Evolutionary conservation across 2,329 filamentous ascomycete species (phyloP).

Genomic region (Fusarium hostae): DNA sequence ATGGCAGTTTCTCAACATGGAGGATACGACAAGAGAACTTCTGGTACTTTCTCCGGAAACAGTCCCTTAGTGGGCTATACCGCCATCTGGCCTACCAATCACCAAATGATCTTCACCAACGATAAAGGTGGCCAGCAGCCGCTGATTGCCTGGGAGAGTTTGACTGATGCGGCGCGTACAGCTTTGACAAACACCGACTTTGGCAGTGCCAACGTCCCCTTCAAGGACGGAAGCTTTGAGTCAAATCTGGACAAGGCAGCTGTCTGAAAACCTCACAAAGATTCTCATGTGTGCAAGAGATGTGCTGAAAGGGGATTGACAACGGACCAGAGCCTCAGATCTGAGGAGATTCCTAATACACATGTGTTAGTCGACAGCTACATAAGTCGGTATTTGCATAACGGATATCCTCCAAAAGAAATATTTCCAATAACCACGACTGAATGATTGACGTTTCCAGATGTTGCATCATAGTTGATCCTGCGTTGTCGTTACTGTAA

Average conservation of each 20-base stretch:
- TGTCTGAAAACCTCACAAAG: constrained; percentile 2
- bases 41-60: constrained; percentile 42
- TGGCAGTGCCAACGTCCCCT: constrained; percentile 56
- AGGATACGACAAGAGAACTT: constrained; percentile 45
- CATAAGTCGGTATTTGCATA: not conserved
- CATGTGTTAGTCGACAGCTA: not conserved
- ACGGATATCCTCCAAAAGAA: not conserved
- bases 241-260: constrained; percentile 36
- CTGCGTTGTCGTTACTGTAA: not conserved
- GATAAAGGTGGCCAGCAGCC: constrained; percentile 55
- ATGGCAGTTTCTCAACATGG: constrained; percentile 54
- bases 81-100: constrained; percentile 48
- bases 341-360: not conserved
- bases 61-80: constrained; percentile 50
- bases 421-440: not conserved
- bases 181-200: constrained; percentile 56
- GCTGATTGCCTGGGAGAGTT: constrained; percentile 57
- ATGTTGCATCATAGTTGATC: constrained; percentile 3
- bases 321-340: not conserved
- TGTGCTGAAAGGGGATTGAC: not conserved
- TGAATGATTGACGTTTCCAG: not conserved
- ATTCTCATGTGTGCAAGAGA: not conserved
- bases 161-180: constrained; percentile 50
- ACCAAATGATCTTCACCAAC: constrained; percentile 51
- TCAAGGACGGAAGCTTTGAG: constrained; percentile 49